A percentile compares a stretch with the other conserved stretches of the same genome.
Evolutionary conservation across 2,329 filamentous ascomycete genomes (phyloP).

Genomic region (Fusarium equiseti): DNA sequence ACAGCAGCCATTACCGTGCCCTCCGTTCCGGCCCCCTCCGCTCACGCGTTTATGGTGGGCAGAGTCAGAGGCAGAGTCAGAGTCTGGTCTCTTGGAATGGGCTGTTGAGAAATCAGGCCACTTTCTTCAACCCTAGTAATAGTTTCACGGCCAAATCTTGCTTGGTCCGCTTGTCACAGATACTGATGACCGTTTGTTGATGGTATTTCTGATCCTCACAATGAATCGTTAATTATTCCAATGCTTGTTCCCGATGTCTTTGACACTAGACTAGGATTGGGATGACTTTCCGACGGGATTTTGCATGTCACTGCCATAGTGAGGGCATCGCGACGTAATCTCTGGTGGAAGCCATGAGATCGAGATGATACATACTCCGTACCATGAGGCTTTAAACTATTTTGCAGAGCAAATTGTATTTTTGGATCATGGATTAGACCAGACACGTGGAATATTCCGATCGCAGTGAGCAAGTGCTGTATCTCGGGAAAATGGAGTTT

Average conservation of each 20-base stretch:
- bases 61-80: not conserved
- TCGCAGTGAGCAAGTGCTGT: not conserved
- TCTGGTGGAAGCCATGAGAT: not conserved
- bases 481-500: not conserved
- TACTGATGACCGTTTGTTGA: slow-evolving; percentile 1
- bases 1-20: slow-evolving; percentile 8
- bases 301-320: slow-evolving; percentile 12
- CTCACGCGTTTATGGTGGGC: slow-evolving; percentile 44
- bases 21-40: slow-evolving; percentile 46
- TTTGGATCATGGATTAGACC: not conserved
- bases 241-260: slow-evolving; percentile 9
- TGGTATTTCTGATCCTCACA: not conserved
- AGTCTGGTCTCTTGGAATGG: slow-evolving; percentile 40
- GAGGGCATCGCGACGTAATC: slow-evolving; percentile 1
- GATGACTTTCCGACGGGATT: slow-evolving; percentile 2
- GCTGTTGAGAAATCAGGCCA: slow-evolving; percentile 47
- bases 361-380: slow-evolving; percentile 1
- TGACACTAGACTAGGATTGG: slow-evolving; percentile 2
- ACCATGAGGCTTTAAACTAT: not conserved
- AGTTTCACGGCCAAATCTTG: not conserved
- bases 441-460: not conserved
- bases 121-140: slow-evolving; percentile 21
- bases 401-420: not conserved
- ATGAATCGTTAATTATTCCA: not conserved
- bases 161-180: slow-evolving; percentile 1